Evolutionary conservation across 306 rosid species (phyloP), one percentile per base, ranked within the genome.

Genomic region (Datisca glomerata): DNA sequence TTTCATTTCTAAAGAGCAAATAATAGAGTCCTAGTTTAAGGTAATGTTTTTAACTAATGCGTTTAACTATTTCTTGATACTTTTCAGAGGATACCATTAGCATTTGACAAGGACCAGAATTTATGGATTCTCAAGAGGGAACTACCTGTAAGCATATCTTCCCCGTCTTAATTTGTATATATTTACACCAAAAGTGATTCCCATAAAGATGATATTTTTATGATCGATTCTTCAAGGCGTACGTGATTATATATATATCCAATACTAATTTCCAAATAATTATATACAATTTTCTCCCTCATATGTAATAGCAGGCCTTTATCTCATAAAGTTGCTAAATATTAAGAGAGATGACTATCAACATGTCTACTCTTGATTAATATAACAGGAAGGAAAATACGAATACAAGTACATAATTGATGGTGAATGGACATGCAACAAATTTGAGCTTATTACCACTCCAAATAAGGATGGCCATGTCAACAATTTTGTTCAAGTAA

Each of bases 371-470:
- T n/a, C n/a, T n/a, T n/a, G n/a, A n/a, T n/a, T n/a, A n/a, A n/a
- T 43, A 41, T 60, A 35, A 60, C 73, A 91, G 98, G 96, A 84
- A 73, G 98, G 98, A 56, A 59, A n/a, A 28, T 91, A 80, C 1
- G 98, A 91, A 73, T 91, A 91, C 66, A 91, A 91, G 76, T 91
- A 84, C 67, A 69, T 91, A 17, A 60, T 84, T 51, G 80, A 91
- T 61, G 98, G 96, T 35, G 57, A 57, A 53, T 91, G 98, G 98
- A 71, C 28, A 13, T 51, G 55, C 72, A 84, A 71, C 24, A 45
- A 54, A 13, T 2, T 56, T 14, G 83, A 78, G 61, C 78, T 22
- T 12, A 23, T 75, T 35, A 61, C 80, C 49, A 59, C 69, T 47
- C 74, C 77, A 66, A 75, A 91, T 79, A 57, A 72, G 54, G 94